Conservation (phyloP, 495 filamentous ascomycete species). For the Neurospora sp. region DNA sequence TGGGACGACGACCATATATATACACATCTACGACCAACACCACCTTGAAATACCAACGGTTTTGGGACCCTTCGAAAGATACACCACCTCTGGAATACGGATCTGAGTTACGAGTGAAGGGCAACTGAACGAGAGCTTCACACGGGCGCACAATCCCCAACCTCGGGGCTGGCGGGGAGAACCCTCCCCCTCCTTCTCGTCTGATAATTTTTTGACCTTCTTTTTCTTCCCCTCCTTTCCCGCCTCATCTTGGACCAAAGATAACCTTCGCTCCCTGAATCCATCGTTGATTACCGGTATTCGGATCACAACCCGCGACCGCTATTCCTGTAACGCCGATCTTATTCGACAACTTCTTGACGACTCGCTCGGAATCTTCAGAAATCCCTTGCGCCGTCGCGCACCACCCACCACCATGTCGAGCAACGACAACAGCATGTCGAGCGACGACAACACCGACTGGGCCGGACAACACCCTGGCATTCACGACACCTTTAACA, state of each 20-base stretch:
- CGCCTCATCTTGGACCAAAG: not conserved
- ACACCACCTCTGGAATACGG: not conserved
- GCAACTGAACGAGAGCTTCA: not conserved
- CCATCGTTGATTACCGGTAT: not conserved
- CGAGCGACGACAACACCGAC: not conserved
- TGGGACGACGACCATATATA: not conserved
- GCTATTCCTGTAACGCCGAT: not conserved
- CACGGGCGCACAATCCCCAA: not conserved
- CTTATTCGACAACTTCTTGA: not conserved
- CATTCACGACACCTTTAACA: slow-evolving; percentile 35
- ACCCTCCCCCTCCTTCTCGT: not conserved
- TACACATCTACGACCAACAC: not conserved
- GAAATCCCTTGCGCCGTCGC: not conserved
- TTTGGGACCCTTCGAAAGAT: not conserved
- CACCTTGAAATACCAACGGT: not conserved
- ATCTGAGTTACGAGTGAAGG: not conserved
- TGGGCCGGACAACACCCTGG: not conserved
- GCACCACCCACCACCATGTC: not conserved
- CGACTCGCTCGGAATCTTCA: not conserved
- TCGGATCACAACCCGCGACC: not conserved
- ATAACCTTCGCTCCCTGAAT: not conserved
- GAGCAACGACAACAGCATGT: not conserved
- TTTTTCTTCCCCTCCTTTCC: not conserved
- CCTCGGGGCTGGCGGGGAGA: not conserved
- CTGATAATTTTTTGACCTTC: not conserved